A percentile compares a stretch with the other conserved stretches of the same genome.
phyloP scores from a whole-genome alignment of 1,284 basidiomycete species.

The Fomitopsis palustris region DNA sequence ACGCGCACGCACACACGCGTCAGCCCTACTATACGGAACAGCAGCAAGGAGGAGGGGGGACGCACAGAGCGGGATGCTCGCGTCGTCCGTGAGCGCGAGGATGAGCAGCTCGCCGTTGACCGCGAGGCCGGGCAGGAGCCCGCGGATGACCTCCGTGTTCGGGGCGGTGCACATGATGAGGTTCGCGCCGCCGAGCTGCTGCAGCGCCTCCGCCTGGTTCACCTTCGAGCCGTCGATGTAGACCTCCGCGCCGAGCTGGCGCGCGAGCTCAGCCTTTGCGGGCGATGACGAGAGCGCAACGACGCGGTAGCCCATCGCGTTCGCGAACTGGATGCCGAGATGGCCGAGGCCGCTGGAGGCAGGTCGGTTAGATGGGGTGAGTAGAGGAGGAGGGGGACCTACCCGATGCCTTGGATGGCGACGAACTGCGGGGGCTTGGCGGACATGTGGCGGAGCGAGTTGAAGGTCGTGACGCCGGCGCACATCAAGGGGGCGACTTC shows the following conservation, averaged over 20 bases:
- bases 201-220: constrained; percentile 21
- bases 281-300: constrained; percentile 26
- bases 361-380: not conserved
- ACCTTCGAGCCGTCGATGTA: constrained; percentile 25
- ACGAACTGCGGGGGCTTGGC: constrained; percentile 25
- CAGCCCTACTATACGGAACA: too few species aligned
- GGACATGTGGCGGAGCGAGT: constrained; percentile 8
- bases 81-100: constrained; percentile 18
- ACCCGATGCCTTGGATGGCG: constrained; percentile 31
- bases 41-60: constrained; percentile 3
- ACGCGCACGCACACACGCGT: not conserved
- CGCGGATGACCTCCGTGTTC: constrained; percentile 14
- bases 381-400: constrained; percentile 4
- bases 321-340: constrained; percentile 29
- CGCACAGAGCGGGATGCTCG: constrained; percentile 12
- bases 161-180: constrained; percentile 28
- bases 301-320: constrained; percentile 27
- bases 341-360: constrained; percentile 27
- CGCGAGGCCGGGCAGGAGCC: constrained; percentile 20
- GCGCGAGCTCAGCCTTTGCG: constrained; percentile 24
- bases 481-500: constrained; percentile 28
- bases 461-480: constrained; percentile 7
- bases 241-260: constrained; percentile 24
- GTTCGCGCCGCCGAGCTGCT: constrained; percentile 25
- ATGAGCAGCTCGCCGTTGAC: constrained; percentile 23